Base-by-base conservation (phyloP, 1,139 yeast genomes). In the Candida sojae region DNA sequence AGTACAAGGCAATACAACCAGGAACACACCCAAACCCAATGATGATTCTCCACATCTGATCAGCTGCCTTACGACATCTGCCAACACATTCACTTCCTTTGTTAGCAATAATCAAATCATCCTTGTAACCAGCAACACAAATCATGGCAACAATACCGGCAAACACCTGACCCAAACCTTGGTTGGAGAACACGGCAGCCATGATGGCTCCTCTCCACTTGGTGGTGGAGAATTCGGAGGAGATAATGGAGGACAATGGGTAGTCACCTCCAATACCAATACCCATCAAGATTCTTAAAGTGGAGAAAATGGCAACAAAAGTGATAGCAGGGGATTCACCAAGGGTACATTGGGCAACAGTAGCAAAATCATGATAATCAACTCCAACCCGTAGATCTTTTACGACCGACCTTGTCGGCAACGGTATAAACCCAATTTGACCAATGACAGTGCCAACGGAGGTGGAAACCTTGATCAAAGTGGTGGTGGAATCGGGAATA, bases 191-290 rank as follows among this genome's bases (percentile, higher is more conserved):
- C 48, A 88, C 96, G 39, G 96, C 95, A 62, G 88, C 89, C 96
- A 88, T 88, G 60, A 88, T 88, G 55, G 96, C 96, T 77, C 96
- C 96, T 84, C 96, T 87, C 95, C 96, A 88, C 69, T 86, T 88
- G 59, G 96, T 88, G 50, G 96, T 87, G 34, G 96, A 81, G 62
- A 88, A 88, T 73, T 88, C 96, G 46, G 96, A 85, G 9, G 96
- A 86, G 59, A 88, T 88, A 68, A 88, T 86, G 39, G 98, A 93
- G 39, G 98, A 91, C 71, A 93, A 83, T 60, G 99, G 99, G 73
- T 93, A 93, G 74, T 93, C 99, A 80, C 98, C 99, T 76, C 99
- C 99, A 62, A 93, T 95, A 84, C 99, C 99, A 61, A 93, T 84
- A 76, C 96, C 96, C 89, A 85, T 85, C 53, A 88, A 63, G 56